Conservation (phyloP, 176 grass and related monocot genomes). For the Sorghum bicolor region Sorghum_bicolor_NCBIv3 NC_012879.2:4522001-4522500, state of each 20-base stretch:
- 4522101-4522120: background rate
- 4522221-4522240: background rate
- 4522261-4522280: background rate
- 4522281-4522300: background rate
- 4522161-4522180: background rate
- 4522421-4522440: background rate
- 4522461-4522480: background rate
- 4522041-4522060: background rate
- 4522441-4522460: background rate
- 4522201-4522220: background rate
- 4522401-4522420: too few species aligned
- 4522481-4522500: background rate
- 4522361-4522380: too few species aligned
- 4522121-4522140: background rate
- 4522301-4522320: too few species aligned
- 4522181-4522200: background rate
- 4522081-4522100: background rate
- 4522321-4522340: too few species aligned
- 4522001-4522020: background rate
- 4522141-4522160: background rate
- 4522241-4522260: background rate
- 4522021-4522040: conserved; percentile 31
- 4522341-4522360: too few species aligned
- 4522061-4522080: background rate
- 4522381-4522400: too few species aligned